phyloP scores from a whole-genome alignment of 495 filamentous ascomycete species.

The Copromyces sp. region DNA sequence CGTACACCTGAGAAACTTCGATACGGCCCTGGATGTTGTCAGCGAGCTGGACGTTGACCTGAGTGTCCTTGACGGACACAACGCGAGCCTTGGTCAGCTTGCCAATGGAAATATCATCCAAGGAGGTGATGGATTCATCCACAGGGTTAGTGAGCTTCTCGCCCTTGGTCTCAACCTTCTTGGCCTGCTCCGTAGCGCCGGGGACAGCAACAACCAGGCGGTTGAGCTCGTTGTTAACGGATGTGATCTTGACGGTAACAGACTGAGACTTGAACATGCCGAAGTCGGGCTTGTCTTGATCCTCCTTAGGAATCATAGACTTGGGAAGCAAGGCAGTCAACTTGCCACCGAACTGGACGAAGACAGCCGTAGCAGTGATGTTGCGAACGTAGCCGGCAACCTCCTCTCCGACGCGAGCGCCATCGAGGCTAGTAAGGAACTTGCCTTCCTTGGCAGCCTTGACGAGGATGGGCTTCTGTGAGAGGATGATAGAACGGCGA shows the following conservation, averaged over 20 bases:
- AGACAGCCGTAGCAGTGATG: constrained; percentile 64
- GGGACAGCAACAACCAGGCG: constrained; percentile 32
- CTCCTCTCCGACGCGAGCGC: constrained; percentile 54
- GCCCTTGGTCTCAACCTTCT: constrained; percentile 8
- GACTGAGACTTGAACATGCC: constrained; percentile 64
- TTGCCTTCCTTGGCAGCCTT: constrained; percentile 57
- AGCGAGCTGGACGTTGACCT: constrained; percentile 81
- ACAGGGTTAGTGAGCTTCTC: constrained; percentile 47
- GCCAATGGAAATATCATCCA: constrained; percentile 64
- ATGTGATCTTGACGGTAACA: constrained; percentile 56
- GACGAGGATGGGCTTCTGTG: constrained; percentile 71
- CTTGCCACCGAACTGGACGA: constrained; percentile 72
- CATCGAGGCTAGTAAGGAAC: constrained; percentile 55
- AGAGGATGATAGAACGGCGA: constrained; percentile 61
- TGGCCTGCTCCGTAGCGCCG: constrained; percentile 15
- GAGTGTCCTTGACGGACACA: constrained; percentile 71
- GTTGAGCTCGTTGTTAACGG: constrained; percentile 46
- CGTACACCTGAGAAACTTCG: constrained; percentile 80
- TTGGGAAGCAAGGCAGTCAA: constrained; percentile 70
- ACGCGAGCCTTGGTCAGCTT: constrained; percentile 70
- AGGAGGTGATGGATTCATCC: constrained; percentile 52
- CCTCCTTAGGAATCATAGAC: constrained; percentile 58
- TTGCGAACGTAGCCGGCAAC: constrained; percentile 79
- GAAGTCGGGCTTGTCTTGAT: constrained; percentile 57
- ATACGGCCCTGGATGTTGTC: constrained; percentile 87